Conservation (phyloP, 805 yeast genomes). For the Priceomyces fermenticarens region DNA sequence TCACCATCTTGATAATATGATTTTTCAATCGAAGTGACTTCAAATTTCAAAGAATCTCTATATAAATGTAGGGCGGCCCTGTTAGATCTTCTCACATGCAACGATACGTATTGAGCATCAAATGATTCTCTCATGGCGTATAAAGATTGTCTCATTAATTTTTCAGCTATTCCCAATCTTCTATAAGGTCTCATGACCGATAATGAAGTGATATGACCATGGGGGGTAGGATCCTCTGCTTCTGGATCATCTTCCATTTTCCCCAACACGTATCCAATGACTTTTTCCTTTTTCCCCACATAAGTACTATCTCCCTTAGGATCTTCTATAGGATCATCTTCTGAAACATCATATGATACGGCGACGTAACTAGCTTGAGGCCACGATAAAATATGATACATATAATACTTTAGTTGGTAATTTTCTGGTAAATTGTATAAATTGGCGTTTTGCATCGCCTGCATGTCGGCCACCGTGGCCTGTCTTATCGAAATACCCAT, state of each 20-base stretch:
- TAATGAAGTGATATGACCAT: conserved; percentile 92
- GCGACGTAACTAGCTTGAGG: conserved; percentile 98
- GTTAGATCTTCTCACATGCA: conserved; percentile 92
- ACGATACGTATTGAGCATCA: conserved; percentile 76
- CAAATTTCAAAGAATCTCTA: conserved; percentile 79
- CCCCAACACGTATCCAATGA: conserved; percentile 94
- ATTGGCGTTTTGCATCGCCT: conserved; percentile 95
- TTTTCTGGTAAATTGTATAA: conserved; percentile 91
- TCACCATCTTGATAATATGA: conserved; percentile 97
- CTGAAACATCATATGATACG: conserved; percentile 56
- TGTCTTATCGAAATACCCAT: conserved; percentile 88
- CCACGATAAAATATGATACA: conserved; percentile 94
- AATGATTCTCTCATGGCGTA: conserved; percentile 79
- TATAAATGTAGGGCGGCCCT: conserved; percentile 92
- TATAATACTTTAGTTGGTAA: conserved; percentile 85
- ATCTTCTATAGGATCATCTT: conserved; percentile 32
- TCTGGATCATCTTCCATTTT: conserved; percentile 95
- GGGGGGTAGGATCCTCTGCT: conserved; percentile 68
- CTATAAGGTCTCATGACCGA: conserved; percentile 95
- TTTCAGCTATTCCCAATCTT: conserved; percentile 92
- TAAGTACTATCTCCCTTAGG: conserved; percentile 65
- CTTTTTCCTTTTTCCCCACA: conserved; percentile 64
- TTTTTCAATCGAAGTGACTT: conserved; percentile 75
- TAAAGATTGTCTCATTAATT: conserved; percentile 80
- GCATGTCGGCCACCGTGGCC: conserved; percentile 82